Base-by-base conservation (phyloP, 2,329 filamentous ascomycete genomes). In the Pseudofabraea citricarpa region DNA sequence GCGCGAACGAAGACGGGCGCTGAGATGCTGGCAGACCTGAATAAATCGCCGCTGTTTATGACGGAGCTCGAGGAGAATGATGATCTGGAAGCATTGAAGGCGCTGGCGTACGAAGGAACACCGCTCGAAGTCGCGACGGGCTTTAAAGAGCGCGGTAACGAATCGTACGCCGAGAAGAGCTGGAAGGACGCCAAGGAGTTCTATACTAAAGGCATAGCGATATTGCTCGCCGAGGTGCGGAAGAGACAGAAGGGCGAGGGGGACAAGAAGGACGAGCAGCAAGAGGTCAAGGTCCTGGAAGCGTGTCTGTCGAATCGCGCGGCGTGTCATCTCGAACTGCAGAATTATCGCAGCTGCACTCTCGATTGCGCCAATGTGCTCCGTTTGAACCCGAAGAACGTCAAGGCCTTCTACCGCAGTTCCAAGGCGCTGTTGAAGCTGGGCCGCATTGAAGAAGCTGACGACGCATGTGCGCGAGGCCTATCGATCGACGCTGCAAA, bases 61-160 rank as follows among this genome's bases (percentile, higher is more conserved):
- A 97, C 90, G 22, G 83, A 87, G 54, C 74, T 96, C 24, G 87
- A 87, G 56, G 86, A 94, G 51, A 95, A 95, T 59, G 73, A 85
- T 49, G 82, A 87, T 54, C 73, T 95, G 1, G 90, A 94, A 56
- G 94, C 93, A 1, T 74, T 98, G 47, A 85, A 87, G 61, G 91
- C 93, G 0, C 72, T 98, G 29, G 88, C 89, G 22, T 95, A 96
- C 62, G 93, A 98, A 69, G 94, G 93, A 16, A 90, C 90, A 7
- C 81, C 87, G 38, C 75, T 83, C 8, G 91, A 97, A 63, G 84
- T 95, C 49, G 86, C 83, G 16, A 69, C 77, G 35, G 88, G 88
- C 52, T 96, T 96, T 70, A 89, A 93, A 57, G 85, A 91, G 61
- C 87, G 89, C 54, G 93, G 93, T 24, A 98, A 98, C 63, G 91